Evolutionary conservation across 371 early-diverging fungal genomes (phyloP), one percentile per base, ranked within the genome.

Genomic region (Actinomortierella wolfii): DNA sequence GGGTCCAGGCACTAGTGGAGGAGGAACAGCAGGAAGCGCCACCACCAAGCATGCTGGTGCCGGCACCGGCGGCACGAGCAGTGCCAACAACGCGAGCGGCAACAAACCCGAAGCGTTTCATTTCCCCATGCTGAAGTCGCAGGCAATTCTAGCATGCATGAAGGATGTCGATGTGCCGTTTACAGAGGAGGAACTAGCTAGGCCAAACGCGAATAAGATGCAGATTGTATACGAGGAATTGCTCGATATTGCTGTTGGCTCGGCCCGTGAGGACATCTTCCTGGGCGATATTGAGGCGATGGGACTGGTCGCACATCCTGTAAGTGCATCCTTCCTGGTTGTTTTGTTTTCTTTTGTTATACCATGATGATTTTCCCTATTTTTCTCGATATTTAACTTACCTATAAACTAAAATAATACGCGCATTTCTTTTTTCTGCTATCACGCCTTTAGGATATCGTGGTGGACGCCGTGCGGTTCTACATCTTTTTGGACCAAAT

Each of bases 171-270:
- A 60, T 11, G 56, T 71, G 25, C 57, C 65, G 0, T 71, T 57
- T 42, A 51, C 71, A 8, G 62, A 61, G 41, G 71, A 71, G 8
- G 71, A 71, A 4, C 53, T 71, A 8, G 58, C 61, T 1, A 2
- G 65, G 47, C 65, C 71, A 2, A 65, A 61, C 2, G 62, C 65
- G 29, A 65, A 65, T 48, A 71, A 71, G 50, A 61, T 71, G 53
- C 6, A 65, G 49, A 45, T 57, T 7, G 66, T 65, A 24, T 71
- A 61, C n/a, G 71, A 71, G 21, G 57, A 61, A 13, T 58, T 71
- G 41, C 48, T 71, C 58, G 71, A 71, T 23, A 57, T 71, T 15
- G 58, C 64, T 1, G 61, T 49, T 17, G 71, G 65, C 17, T 46
- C 41, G n/a, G 9, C 46, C 21, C 57, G 51, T 8, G 71, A 71